Base-by-base conservation (phyloP, 805 yeast species). In the Candida berthetii region DNA sequence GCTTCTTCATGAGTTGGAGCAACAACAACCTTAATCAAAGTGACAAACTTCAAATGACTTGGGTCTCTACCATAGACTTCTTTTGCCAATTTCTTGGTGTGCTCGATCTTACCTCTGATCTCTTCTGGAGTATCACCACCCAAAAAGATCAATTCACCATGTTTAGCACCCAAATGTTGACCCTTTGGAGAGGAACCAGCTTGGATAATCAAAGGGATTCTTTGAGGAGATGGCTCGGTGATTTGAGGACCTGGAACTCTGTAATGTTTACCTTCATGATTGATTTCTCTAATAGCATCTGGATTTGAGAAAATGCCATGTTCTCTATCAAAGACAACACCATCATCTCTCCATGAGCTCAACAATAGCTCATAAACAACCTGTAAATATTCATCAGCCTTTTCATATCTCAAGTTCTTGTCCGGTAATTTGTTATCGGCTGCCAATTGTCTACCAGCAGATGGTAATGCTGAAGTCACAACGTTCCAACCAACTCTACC, bases 401-500 rank as follows among this genome's bases (percentile, higher is more conserved):
- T 57, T 15, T 48, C 61, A 44, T 71, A 71, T 43, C 76, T 61
- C 41, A 60, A 60, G 18, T 62, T 69, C 48, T 70, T 74, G 4
- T 62, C 67, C 8, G 72, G 68, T 20, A 65, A 53, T 6, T 48
- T 36, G 36, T 58, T 61, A 7, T 65, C 65, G 38, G 65, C 66
- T n/a, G 65, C 47, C 35, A 67, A 48, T 42, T 69, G 68, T 48
- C 68, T 55, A 10, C 74, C 68, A 6, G 75, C 74, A 48, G 68
- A 59, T 41, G 71, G 72, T 32, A 69, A 49, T 27, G 62, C 58
- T 1, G 73, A 65, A 7, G 72, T 62, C 25, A 71, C 75, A 25
- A 71, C 60, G 47, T 71, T 71, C 76, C 76, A 71, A 20, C 75
- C 76, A 41, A 71, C 54, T 48, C 76, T 61, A 14, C 76, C 76